These are phyloP conservation scores for Podospora pseudopauciseta DNA, from an alignment of 495 filamentous ascomycete species.

Conservation along the genomic window DNA sequence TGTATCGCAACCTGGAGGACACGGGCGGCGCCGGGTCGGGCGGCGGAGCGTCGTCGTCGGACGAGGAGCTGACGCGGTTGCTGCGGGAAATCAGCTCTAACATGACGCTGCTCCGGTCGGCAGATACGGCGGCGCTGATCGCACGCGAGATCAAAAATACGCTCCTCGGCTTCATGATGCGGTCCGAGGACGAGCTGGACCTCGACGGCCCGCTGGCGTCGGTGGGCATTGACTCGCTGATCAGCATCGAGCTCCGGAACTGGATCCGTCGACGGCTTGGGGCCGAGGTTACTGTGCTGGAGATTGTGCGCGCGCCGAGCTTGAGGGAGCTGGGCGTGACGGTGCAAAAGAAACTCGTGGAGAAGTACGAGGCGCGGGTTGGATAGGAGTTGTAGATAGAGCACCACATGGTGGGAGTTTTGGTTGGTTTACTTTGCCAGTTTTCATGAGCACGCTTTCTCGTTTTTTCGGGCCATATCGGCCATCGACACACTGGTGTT, in stretches of 20 bases:
- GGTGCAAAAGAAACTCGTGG: too few species aligned
- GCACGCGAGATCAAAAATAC: conserved; percentile 33
- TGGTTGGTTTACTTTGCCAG: too few species aligned
- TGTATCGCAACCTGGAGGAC: conserved; percentile 33
- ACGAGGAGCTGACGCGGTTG: too few species aligned
- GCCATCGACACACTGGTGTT: too few species aligned
- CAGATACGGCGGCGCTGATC: conserved; percentile 20
- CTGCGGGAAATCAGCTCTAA: too few species aligned
- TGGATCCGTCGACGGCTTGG: conserved; percentile 26
- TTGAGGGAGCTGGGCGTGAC: too few species aligned
- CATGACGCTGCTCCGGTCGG: neutral
- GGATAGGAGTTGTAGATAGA: too few species aligned
- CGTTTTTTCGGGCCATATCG: too few species aligned
- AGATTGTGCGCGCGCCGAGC: conserved; percentile 31
- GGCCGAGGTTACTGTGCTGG: conserved; percentile 34
- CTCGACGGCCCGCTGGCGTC: conserved; percentile 27
- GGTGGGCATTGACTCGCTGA: conserved; percentile 39
- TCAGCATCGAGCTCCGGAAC: conserved; percentile 39
- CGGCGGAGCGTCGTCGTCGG: too few species aligned
- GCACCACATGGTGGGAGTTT: too few species aligned
- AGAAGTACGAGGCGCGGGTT: too few species aligned
- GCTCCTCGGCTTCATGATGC: conserved; percentile 34
- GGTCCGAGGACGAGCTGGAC: conserved; percentile 29
- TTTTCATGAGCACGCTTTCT: too few species aligned
- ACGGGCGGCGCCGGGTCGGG: neutral